Conservation (phyloP, 2,329 filamentous ascomycete species). For the Apiospora malaysiana region DNA sequence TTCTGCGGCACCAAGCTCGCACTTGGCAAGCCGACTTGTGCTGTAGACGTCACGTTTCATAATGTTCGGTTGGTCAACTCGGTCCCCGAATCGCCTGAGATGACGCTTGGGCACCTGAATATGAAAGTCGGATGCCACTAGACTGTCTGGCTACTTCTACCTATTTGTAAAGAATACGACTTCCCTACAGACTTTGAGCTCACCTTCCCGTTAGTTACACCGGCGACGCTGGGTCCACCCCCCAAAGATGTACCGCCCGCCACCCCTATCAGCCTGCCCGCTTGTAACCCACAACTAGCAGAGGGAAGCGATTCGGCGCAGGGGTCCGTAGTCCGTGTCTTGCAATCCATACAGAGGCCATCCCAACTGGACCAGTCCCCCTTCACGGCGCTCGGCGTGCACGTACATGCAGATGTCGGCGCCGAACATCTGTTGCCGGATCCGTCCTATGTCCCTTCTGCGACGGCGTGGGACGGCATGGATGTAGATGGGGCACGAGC, state of each 20-base stretch:
- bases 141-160: not conserved
- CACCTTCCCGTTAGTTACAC: slow-evolving; percentile 31
- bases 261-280: slow-evolving; percentile 60
- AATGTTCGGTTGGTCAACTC: not conserved
- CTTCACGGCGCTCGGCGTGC: slow-evolving; percentile 63
- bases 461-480: slow-evolving; percentile 56
- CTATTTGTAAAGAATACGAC: not conserved
- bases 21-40: not conserved
- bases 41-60: not conserved
- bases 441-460: slow-evolving; percentile 57
- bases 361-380: slow-evolving; percentile 54
- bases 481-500: slow-evolving; percentile 55
- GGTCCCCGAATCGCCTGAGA: not conserved
- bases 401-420: slow-evolving; percentile 58
- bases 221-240: slow-evolving; percentile 33
- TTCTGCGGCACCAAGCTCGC: not conserved
- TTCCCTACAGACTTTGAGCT: not conserved
- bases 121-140: not conserved
- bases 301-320: slow-evolving; percentile 26
- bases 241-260: slow-evolving; percentile 60
- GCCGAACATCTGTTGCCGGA: slow-evolving; percentile 60
- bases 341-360: slow-evolving; percentile 61
- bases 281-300: slow-evolving; percentile 41
- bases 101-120: not conserved
- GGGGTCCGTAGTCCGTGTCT: slow-evolving; percentile 52